A percentile compares a stretch with the other conserved stretches of the same genome.
Conservation (phyloP, 179 eudicot species). For the Spinacia oleracea region DNA sequence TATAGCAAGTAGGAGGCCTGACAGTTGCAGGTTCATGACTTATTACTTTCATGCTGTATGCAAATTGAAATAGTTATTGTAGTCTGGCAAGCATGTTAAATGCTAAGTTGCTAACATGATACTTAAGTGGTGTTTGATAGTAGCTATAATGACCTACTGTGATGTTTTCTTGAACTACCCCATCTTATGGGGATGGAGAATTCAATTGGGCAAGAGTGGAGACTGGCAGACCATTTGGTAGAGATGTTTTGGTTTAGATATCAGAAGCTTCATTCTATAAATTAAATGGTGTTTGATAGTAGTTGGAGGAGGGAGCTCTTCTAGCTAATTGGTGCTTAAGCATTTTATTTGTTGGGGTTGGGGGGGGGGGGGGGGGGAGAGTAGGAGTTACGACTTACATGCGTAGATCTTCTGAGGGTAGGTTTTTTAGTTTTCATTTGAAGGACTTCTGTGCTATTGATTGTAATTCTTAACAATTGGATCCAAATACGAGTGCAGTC, state of each 20-base stretch:
- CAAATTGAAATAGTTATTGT: background rate
- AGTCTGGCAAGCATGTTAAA: background rate
- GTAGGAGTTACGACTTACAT: background rate
- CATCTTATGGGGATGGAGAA: background rate
- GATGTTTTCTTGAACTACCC: background rate
- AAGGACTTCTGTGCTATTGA: background rate
- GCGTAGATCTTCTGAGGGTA: background rate
- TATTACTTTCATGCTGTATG: background rate
- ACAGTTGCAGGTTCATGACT: background rate
- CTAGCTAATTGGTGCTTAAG: background rate
- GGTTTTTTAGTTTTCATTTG: background rate
- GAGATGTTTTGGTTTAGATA: background rate
- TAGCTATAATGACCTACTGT: background rate
- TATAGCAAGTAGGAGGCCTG: background rate
- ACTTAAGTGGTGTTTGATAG: too few species aligned
- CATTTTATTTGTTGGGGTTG: background rate
- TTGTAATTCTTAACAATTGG: background rate
- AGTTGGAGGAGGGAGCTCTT: background rate
- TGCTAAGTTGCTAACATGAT: background rate
- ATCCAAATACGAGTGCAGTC: background rate
- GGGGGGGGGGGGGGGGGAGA: background rate
- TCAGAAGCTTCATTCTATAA: background rate
- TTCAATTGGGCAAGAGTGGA: constrained; percentile 1
- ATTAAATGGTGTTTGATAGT: background rate
- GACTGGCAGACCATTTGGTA: background rate